Evolutionary conservation across 2,329 filamentous ascomycete genomes (phyloP), one percentile per base, ranked within the genome.

Genomic region (Epichloe festucae): DNA sequence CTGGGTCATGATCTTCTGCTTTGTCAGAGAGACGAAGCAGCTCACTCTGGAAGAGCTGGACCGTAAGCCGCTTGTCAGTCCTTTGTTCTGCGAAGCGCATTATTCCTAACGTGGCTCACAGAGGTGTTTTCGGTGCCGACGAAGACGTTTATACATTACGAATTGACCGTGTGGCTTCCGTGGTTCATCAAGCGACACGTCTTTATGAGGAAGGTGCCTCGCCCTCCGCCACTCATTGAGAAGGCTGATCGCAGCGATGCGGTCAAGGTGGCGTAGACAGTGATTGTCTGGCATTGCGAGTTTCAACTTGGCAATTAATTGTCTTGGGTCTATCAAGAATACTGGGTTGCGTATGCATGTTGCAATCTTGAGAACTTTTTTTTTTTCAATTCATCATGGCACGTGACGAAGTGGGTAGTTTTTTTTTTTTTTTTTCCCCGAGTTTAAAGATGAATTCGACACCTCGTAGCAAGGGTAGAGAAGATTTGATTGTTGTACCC

Each of bases 11-110:
- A 74, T 75, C 53, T 74, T 74, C 62, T 67, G 71, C 57, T 67
- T 73, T 53, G 67, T 75, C 1, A 71, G 70, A 12, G 72, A 74
- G 58, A 74, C 72, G 2, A 74, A 73, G 63, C 70, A 73, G 57
- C 66, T 70, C 48, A 73, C 70, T 0, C 64, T 75, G 6, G 72
- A 74, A 57, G 72, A 74, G 39, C 11, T 65, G 36, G 63, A 65
- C 44, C 51, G 59, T 61, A 53, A 53, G 58, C 56, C 11, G 2
- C 5, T 35, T 5, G 6, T 31, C 27, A 34, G 5, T 4, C 19
- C 12, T 38, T 7, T 4, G 19, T 27, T 19, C 15, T 7, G 8
- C 27, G 8, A 31, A 31, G 27, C 27, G 27, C 27, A 11, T 31
- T 41, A 1, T 23, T 49, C 7, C 31, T 4, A 19, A 39, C 21